These are phyloP conservation scores for Carex cristatella DNA, from an alignment of 176 grass and related monocot species.

Conservation along the genomic window DNA sequence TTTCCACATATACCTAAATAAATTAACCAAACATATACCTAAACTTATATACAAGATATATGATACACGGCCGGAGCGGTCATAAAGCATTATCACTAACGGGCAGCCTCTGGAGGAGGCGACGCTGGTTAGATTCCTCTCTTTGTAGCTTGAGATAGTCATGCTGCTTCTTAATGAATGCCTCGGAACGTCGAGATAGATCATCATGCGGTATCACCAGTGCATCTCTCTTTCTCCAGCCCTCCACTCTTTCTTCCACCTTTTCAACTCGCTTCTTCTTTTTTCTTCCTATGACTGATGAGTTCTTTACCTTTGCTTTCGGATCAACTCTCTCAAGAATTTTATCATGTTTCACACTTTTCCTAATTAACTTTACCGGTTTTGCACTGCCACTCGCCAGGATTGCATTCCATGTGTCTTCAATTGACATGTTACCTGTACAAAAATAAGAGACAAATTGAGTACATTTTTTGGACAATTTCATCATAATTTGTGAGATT, in stretches of 20 bases:
- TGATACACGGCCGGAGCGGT: not conserved
- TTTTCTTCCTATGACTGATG: not conserved
- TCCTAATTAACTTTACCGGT: not conserved
- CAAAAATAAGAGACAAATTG: not conserved
- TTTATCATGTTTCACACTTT: not conserved
- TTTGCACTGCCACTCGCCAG: not conserved
- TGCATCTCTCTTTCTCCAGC: conserved; percentile 24
- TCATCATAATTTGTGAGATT: not conserved
- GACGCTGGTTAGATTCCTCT: conserved; percentile 18
- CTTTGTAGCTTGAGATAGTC: conserved; percentile 30
- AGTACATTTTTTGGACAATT: not conserved
- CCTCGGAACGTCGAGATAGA: conserved; percentile 21
- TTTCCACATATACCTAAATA: not conserved
- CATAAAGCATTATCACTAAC: not conserved
- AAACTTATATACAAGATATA: not conserved
- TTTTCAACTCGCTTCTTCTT: not conserved
- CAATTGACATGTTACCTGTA: not conserved
- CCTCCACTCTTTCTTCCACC: not conserved
- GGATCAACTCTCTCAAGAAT: not conserved
- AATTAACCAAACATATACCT: not conserved
- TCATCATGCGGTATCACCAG: conserved; percentile 26
- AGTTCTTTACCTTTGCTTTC: not conserved
- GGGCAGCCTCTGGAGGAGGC: not conserved
- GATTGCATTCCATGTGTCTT: conserved; percentile 17
- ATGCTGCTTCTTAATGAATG: conserved; percentile 39